Base-by-base conservation (phyloP, 1,284 basidiomycete species). In the Cutaneotrichosporon dermatis region DNA sequence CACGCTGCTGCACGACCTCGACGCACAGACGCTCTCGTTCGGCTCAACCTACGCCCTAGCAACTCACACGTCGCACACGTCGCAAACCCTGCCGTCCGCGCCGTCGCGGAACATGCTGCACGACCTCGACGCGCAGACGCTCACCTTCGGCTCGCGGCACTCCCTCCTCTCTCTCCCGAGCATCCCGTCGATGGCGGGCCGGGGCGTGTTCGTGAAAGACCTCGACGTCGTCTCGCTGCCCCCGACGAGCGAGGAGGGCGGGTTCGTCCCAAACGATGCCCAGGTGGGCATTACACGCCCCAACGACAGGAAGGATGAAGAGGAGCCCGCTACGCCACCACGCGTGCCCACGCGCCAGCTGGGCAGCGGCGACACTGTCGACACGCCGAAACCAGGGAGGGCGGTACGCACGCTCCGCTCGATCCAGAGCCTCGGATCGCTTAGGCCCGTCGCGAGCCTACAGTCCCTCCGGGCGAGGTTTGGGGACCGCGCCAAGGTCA, bases 341-440 rank as follows among this genome's bases (percentile, higher is more conserved):
- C 39, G 16, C 37, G 37, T 40, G 11, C 39, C 50, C 7, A 41
- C 50, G 10, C n/a, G 25, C 16, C 46, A 25, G 9, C 50, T 41
- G n/a, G 39, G 25, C 16, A 12, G 16, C 15, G 10, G 9, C 11
- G 50, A 51, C 5, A 13, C 50, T 6, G 39, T 33, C 9, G 39
- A 41, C 6, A 8, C 25, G 5, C 15, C 15, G 44, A 16, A 16
- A 4, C 15, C 39, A 8, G 50, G 50, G 15, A 37, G 50, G 9
- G 33, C 41, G 50, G 39, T 11, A 6, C 50, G 50, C 39, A 40
- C 50, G 9, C 15, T 51, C 15, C 37, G 39, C 9, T 41, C 15
- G 15, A 51, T 51, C 50, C 50, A 51, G 50, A 51, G 50, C 25
- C 16, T 51, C 6, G 15, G 39, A n/a, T 41, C 37, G 10, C 50